phyloP scores from a whole-genome alignment of 768 basidiomycete genomes.

The Leccinum imitatum region DNA sequence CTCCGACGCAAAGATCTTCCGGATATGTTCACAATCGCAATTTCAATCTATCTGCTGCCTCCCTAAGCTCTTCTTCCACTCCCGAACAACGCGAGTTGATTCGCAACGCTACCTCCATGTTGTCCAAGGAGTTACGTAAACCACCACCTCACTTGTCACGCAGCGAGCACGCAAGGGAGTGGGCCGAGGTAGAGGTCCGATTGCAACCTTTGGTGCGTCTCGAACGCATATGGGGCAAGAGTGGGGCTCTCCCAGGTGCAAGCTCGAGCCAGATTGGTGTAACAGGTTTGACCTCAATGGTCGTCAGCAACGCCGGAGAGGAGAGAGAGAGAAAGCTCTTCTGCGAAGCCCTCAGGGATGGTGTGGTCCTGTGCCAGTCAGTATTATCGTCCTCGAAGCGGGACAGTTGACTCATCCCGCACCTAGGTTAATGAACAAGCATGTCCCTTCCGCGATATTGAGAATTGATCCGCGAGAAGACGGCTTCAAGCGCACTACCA shows the following conservation, averaged over 20 bases:
- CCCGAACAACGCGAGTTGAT: slow-evolving; percentile 68
- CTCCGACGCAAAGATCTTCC: slow-evolving; percentile 43
- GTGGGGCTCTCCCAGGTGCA: slow-evolving; percentile 42
- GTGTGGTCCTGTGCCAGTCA: slow-evolving; percentile 87
- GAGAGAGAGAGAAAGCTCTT: slow-evolving; percentile 76
- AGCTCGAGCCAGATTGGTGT: slow-evolving; percentile 41
- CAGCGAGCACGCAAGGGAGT: slow-evolving; percentile 54
- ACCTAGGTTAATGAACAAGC: slow-evolving; percentile 74
- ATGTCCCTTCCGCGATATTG: slow-evolving; percentile 58
- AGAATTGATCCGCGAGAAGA: slow-evolving; percentile 68
- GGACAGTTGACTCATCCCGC: slow-evolving; percentile 3
- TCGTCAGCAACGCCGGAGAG: slow-evolving; percentile 55
- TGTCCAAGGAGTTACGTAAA: slow-evolving; percentile 66
- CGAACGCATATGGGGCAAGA: slow-evolving; percentile 78
- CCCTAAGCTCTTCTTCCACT: slow-evolving; percentile 48
- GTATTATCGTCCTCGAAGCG: slow-evolving; percentile 35
- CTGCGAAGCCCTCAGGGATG: slow-evolving; percentile 75
- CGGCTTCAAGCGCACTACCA: slow-evolving; percentile 62
- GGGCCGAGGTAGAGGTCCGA: slow-evolving; percentile 75
- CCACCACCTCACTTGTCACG: slow-evolving; percentile 57
- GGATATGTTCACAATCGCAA: slow-evolving; percentile 54
- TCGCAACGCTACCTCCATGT: slow-evolving; percentile 57
- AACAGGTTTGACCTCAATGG: slow-evolving; percentile 32
- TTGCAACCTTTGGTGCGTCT: slow-evolving; percentile 59
- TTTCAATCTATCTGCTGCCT: slow-evolving; percentile 59